Percentiles rank a stretch among this genome's conserved stretches.
These are phyloP conservation scores for Kappamyces sp. DNA, from an alignment of 192 early-diverging fungal genomes.

Conservation along the genomic window DNA sequence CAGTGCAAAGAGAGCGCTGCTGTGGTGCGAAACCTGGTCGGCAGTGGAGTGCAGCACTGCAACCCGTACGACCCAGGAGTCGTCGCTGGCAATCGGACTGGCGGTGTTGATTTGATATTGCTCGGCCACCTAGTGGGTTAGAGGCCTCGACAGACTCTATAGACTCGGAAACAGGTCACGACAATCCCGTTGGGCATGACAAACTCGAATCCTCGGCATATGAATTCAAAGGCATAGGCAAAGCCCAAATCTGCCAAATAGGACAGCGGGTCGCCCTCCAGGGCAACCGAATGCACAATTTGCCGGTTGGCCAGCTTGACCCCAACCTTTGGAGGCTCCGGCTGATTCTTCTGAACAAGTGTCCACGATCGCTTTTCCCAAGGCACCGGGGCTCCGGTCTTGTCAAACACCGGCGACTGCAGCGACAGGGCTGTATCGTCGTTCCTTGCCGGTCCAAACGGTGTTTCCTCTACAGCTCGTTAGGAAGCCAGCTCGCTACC, in stretches of 20 bases:
- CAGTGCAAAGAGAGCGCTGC: neutral
- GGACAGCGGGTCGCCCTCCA: conserved; percentile 51
- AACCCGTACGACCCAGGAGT: neutral
- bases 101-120: conserved; percentile 1
- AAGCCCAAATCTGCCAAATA: neutral
- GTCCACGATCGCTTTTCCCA: conserved; percentile 19
- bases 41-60: neutral
- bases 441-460: conserved; percentile 61
- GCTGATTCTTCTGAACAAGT: conserved; percentile 31
- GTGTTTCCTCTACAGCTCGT: conserved; percentile 47
- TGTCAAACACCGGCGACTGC: conserved; percentile 25
- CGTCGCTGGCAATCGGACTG: neutral
- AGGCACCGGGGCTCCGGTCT: conserved; percentile 19
- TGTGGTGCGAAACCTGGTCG: conserved; percentile 1
- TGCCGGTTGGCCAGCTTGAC: conserved; percentile 57
- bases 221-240: neutral
- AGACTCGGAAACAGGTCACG: too few species aligned
- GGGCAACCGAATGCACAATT: conserved; percentile 51
- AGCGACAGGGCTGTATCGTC: conserved; percentile 69
- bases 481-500: too few species aligned
- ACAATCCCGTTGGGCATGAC: neutral
- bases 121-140: neutral
- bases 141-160: conserved; percentile 9
- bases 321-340: conserved; percentile 60
- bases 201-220: neutral